phyloP scores from a whole-genome alignment of 768 basidiomycete genomes.

The Porpolomopsis calyptriformis region DNA sequence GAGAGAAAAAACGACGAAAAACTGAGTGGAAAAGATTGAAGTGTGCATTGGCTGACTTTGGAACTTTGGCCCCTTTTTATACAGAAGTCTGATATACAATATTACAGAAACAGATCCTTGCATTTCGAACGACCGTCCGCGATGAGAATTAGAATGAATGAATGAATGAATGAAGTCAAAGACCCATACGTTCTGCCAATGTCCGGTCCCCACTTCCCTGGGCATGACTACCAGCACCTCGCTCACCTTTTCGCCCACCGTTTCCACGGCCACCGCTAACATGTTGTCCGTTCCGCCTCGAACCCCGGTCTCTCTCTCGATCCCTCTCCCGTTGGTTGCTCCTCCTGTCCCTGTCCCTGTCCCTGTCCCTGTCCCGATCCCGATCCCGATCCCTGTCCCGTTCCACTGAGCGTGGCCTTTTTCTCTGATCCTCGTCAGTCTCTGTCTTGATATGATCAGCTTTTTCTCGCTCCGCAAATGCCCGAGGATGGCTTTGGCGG shows the following conservation, averaged over 20 bases:
- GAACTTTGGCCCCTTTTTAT: no score
- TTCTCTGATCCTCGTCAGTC: slow-evolving; percentile 41
- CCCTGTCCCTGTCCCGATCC: slow-evolving; percentile 20
- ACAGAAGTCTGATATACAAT: no score
- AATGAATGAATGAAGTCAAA: slow-evolving; percentile 27
- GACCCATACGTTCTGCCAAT: slow-evolving; percentile 77
- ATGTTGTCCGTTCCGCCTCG: slow-evolving; percentile 35
- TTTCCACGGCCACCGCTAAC: slow-evolving; percentile 27
- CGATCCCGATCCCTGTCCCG: slow-evolving; percentile 25
- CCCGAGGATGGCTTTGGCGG: slow-evolving; percentile 9
- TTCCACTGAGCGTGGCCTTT: slow-evolving; percentile 33
- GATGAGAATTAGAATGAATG: no score
- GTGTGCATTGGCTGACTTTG: no score
- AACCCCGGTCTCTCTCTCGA: slow-evolving; percentile 23
- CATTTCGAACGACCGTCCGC: no score
- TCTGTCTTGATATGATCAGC: slow-evolving; percentile 36
- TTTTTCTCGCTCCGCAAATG: slow-evolving; percentile 16
- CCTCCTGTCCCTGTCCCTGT: slow-evolving; percentile 23
- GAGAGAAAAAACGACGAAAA: neutral
- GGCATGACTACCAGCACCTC: neutral
- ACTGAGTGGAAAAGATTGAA: neutral
- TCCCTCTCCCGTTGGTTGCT: slow-evolving; percentile 19
- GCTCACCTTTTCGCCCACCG: slow-evolving; percentile 23
- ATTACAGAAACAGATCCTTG: no score
- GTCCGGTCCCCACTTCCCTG: slow-evolving; percentile 50